Base-by-base conservation (phyloP, 805 yeast genomes). In the Henningerozyma blattae region DNA sequence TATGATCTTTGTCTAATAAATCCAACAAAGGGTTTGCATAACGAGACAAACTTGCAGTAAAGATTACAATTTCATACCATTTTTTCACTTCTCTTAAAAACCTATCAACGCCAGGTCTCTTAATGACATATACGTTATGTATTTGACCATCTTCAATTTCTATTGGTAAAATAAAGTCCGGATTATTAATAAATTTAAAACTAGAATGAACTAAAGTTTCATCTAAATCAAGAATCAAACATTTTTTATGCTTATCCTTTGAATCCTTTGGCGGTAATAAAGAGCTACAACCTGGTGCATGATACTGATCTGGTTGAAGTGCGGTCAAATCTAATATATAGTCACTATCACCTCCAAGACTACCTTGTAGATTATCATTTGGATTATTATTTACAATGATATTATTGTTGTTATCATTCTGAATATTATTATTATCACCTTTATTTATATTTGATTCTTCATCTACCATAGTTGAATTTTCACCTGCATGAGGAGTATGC, bases 61-160 rank as follows among this genome's bases (percentile, higher is more conserved):
- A 91, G 4, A 91, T 94, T 17, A 91, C 97, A 37, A 91, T 94
- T 59, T 91, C 99, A 54, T 69, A 91, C 48, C 87, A 56, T 53
- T 83, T 68, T 18, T 96, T 94, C 31, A 89, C 94, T 43, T 72
- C 68, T 46, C 63, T 64, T 64, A 91, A 65, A 50, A 91, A 91
- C 52, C 84, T 93, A 59, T 91, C 98, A 33, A 93, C 97, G 1
- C 98, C 98, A 1, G 99, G 99, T 48, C 99, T 72, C 54, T 91
- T 91, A 36, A 87, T 86, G 17, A 91, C 98, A 54, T 86, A 91
- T 29, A 91, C 98, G 50, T 84, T 89, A 57, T 91, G 97, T 22
- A 77, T 68, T 54, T 83, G 89, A 47, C 78, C 78, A 48, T 91
- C 97, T 8, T 35, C 34, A 42, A 91, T 89, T 56, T 89, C 97